Evolutionary conservation across 192 early-diverging fungal species (phyloP).

Genomic region (Backusella tuberculispora): DNA sequence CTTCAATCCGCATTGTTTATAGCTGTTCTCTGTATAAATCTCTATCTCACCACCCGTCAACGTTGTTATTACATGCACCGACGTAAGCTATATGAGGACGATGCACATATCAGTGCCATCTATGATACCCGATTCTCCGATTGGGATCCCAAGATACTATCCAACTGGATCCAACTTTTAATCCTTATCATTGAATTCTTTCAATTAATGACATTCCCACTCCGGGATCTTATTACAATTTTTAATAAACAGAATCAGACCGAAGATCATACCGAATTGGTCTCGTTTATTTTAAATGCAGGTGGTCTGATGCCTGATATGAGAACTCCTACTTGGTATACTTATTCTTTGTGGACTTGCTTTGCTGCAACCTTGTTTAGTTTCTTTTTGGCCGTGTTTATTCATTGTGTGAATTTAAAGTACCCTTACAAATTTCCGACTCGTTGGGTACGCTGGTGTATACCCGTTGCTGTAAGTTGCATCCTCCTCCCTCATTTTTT

Average conservation of each 20-base stretch:
- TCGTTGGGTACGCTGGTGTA: conserved; percentile 54
- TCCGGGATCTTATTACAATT: conserved; percentile 66
- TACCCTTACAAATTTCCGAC: conserved; percentile 46
- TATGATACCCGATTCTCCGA: conserved; percentile 36
- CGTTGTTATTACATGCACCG: conserved; percentile 40
- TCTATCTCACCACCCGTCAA: conserved; percentile 43
- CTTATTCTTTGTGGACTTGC: conserved; percentile 51
- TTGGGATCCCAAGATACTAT: conserved; percentile 47
- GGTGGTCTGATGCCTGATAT: conserved; percentile 57
- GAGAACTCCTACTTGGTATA: conserved; percentile 56
- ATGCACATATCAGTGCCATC: conserved; percentile 42
- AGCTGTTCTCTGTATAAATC: conserved; percentile 44
- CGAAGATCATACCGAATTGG: conserved; percentile 51
- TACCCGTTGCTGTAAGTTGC: conserved; percentile 25
- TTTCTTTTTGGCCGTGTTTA: conserved; percentile 42
- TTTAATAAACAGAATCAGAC: conserved; percentile 17
- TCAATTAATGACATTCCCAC: conserved; percentile 78
- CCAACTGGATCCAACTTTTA: conserved; percentile 73
- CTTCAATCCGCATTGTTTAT: conserved; percentile 38
- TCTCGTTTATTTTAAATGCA: conserved; percentile 57
- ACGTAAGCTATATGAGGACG: conserved; percentile 35
- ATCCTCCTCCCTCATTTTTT: neutral
- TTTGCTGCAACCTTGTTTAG: conserved; percentile 42
- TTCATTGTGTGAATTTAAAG: conserved; percentile 49
- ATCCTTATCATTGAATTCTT: conserved; percentile 79